These are phyloP conservation scores for Phoenix dactylifera DNA, from an alignment of 176 grass and related monocot genomes.

Conservation along the genomic window DNA sequence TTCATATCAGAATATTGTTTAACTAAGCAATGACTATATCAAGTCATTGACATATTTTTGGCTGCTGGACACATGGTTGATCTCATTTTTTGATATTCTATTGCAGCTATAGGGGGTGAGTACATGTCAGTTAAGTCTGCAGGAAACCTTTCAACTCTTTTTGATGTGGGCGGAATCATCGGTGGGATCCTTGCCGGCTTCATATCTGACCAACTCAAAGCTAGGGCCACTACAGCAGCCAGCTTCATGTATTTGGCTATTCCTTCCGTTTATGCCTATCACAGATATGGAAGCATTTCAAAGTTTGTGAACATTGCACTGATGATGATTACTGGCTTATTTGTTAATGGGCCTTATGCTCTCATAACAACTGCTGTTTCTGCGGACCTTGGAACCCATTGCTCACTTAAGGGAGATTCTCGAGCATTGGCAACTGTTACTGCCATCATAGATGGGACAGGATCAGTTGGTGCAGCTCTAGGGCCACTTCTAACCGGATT, in stretches of 20 bases:
- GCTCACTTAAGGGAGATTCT: conserved; percentile 54
- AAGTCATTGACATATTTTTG: too few relatives aligned
- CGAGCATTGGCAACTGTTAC: conserved; percentile 59
- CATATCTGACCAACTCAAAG: conserved; percentile 61
- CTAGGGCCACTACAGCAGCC: conserved; percentile 53
- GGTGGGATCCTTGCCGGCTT: conserved; percentile 58
- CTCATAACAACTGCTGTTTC: conserved; percentile 71
- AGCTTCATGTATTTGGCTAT: conserved; percentile 50
- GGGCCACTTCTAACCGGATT: conserved; percentile 59
- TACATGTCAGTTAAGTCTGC: conserved; percentile 46
- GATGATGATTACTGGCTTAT: conserved; percentile 62
- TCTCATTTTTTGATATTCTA: not conserved
- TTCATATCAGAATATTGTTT: too few relatives aligned
- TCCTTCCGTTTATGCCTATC: conserved; percentile 49
- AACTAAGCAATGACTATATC: too few relatives aligned
- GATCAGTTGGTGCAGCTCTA: conserved; percentile 55
- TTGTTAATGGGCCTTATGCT: conserved; percentile 68
- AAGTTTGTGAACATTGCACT: conserved; percentile 30
- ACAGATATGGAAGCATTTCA: conserved; percentile 42
- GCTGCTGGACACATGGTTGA: too few relatives aligned
- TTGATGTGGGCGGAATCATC: conserved; percentile 57
- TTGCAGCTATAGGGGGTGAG: conserved; percentile 42
- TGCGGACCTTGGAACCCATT: conserved; percentile 63
- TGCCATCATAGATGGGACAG: conserved; percentile 59
- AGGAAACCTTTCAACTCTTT: conserved; percentile 53